Conservation (phyloP, 176 grass and related monocot genomes). For the Rhynchospora pubera region DNA sequence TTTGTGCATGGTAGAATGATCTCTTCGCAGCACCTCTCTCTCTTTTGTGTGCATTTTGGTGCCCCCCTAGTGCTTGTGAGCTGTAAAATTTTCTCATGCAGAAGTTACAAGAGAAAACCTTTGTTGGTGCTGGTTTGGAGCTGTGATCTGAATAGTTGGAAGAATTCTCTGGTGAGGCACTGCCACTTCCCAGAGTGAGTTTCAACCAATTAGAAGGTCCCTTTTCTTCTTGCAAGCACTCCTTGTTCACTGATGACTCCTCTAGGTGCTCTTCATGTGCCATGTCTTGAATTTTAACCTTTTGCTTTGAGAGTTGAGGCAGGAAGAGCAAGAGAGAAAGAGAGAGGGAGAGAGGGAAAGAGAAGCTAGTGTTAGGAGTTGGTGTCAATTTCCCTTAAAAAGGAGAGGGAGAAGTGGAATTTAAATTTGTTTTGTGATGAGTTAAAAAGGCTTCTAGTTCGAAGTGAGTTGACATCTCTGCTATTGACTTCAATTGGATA, state of each 20-base stretch:
- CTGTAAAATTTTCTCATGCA: constrained; percentile 87
- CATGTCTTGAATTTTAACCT: constrained; percentile 31
- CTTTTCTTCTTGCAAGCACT: constrained; percentile 12
- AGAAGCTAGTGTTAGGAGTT: not conserved
- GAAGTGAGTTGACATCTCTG: not conserved
- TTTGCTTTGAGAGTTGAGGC: constrained; percentile 30
- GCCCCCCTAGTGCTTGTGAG: constrained; percentile 78
- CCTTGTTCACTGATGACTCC: constrained; percentile 36
- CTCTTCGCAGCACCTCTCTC: constrained; percentile 64
- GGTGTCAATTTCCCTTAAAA: constrained; percentile 54
- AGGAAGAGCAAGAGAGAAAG: not conserved
- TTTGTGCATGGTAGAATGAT: constrained; percentile 45
- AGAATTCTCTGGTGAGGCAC: constrained; percentile 19
- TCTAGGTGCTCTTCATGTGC: constrained; percentile 33
- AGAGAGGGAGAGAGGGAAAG: not conserved
- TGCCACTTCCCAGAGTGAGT: constrained; percentile 34
- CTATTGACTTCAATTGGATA: not conserved
- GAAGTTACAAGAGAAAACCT: constrained; percentile 90
- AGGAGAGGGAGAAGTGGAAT: constrained; percentile 38
- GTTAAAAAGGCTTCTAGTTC: constrained; percentile 7
- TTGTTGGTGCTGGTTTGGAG: constrained; percentile 37
- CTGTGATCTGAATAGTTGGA: constrained; percentile 34
- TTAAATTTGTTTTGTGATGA: constrained; percentile 35
- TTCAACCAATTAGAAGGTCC: constrained; percentile 42
- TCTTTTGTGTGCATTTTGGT: constrained; percentile 90